Evolutionary conservation across 2,329 filamentous ascomycete genomes (phyloP), one percentile per base, ranked within the genome.

Genomic region (Penicillium hordei): DNA sequence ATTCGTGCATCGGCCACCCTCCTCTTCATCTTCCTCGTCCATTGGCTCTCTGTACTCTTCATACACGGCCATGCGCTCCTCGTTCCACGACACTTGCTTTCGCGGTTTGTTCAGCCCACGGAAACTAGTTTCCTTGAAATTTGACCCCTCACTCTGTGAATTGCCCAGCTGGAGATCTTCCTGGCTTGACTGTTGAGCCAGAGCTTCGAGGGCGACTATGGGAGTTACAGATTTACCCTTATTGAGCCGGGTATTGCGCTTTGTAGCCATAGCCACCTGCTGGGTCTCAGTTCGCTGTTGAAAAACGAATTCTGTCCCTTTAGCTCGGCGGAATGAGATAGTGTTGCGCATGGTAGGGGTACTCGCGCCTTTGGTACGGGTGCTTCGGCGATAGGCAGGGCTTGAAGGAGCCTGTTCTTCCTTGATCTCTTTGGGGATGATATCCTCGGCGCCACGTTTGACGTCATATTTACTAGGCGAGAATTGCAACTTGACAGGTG

Each of bases 251-350:
- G 78, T 80, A 58, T 80, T 79, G 25, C 72, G 70, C 52, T 75
- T 71, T 6, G 77, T 79, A 13, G 68, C 55, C 40, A 79, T 66
- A 0, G 77, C 74, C 29, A 78, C 58, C 40, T 78, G 71, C 60
- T 78, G 77, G 6, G 70, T 68, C 48, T 79, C 76, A 2, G 76
- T 75, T 12, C 70, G 69, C 48, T 78, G 70, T 27, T 73, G 66
- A 53, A 79, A 78, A 29, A 79, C 67, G 51, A 80, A 79, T 50
- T 80, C 78, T 6, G 70, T 78, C 5, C 77, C 77, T 48, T 75
- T 78, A 4, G 76, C 70, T 13, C 77, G 75, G 49, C 77, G 76
- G 21, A 79, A 70, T 5, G 76, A 70, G 48, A 79, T 75, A 7
- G 70, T 71, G 48, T 72, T 76, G 52, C 74, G 75, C 39, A 73